These are phyloP conservation scores for Bidens hawaiensis DNA, from an alignment of 140 eudicot genomes.

Conservation along the genomic window DNA sequence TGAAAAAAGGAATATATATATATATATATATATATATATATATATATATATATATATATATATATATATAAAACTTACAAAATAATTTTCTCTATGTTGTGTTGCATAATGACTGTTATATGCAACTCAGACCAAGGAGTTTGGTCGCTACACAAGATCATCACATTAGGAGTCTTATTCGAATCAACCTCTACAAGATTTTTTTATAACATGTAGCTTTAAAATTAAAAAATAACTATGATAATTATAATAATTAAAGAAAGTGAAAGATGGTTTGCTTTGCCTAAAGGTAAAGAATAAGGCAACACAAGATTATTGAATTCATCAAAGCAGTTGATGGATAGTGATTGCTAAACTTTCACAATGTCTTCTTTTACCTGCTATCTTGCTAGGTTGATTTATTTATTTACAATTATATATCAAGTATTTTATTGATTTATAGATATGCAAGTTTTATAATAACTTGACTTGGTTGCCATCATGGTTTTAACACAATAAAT, in stretches of 20 bases:
- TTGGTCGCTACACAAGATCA: too few relatives aligned
- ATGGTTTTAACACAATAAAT: background rate
- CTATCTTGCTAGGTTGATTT: background rate
- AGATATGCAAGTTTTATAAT: background rate
- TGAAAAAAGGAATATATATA: too few relatives aligned
- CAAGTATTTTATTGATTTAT: background rate
- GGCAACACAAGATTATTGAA: constrained; percentile 22
- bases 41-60: too few relatives aligned
- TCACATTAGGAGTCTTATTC: constrained; percentile 4
- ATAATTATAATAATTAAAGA: constrained; percentile 3
- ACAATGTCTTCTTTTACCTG: constrained; percentile 4
- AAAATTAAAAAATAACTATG: too few relatives aligned
- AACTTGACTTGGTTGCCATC: background rate
- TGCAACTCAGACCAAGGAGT: too few relatives aligned
- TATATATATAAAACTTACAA: too few relatives aligned
- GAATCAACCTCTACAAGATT: constrained; percentile 5
- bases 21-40: too few relatives aligned
- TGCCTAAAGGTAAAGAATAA: constrained; percentile 37
- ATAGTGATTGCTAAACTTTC: constrained; percentile 29
- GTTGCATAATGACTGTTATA: too few relatives aligned
- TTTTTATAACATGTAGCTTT: background rate
- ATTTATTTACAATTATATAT: background rate
- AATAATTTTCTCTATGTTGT: too few relatives aligned
- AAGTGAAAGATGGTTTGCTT: constrained; percentile 36
- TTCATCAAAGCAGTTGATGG: constrained; percentile 31